Percentiles rank a stretch among this genome's conserved stretches.
Conservation (phyloP, 495 filamentous ascomycete genomes). For the Letharia lupina region DNA sequence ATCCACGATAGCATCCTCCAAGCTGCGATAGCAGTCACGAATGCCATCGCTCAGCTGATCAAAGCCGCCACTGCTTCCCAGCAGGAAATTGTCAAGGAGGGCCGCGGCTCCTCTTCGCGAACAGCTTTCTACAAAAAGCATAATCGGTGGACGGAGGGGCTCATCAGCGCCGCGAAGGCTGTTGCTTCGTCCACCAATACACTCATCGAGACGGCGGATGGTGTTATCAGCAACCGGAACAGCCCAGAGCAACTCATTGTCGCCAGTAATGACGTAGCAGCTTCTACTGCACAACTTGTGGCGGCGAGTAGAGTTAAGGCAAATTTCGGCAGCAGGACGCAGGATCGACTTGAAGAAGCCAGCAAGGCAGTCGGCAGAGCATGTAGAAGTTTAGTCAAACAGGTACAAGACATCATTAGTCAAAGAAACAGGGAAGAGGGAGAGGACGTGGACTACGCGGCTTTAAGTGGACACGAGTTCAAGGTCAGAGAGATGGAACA, state of each 20-base stretch:
- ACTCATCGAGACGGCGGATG: slow-evolving; percentile 94
- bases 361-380: slow-evolving; percentile 88
- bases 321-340: slow-evolving; percentile 91
- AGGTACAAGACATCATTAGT: slow-evolving; percentile 90
- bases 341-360: slow-evolving; percentile 82
- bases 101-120: slow-evolving; percentile 73
- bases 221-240: slow-evolving; percentile 84
- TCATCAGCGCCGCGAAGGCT: slow-evolving; percentile 94
- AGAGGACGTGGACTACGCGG: slow-evolving; percentile 79
- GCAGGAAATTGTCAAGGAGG: slow-evolving; percentile 95
- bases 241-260: slow-evolving; percentile 95
- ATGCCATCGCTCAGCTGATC: slow-evolving; percentile 89
- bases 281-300: slow-evolving; percentile 91
- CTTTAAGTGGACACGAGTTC: slow-evolving; percentile 87
- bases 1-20: slow-evolving; percentile 94
- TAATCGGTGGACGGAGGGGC: slow-evolving; percentile 93
- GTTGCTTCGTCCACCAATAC: slow-evolving; percentile 88
- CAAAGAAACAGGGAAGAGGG: slow-evolving; percentile 69
- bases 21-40: slow-evolving; percentile 92
- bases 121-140: slow-evolving; percentile 99
- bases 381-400: slow-evolving; percentile 77
- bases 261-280: slow-evolving; percentile 92
- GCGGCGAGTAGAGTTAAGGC: slow-evolving; percentile 95
- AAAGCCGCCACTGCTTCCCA: slow-evolving; percentile 91
- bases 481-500: slow-evolving; percentile 99